Evolutionary conservation across 1,139 yeast species (phyloP), one percentile per base, ranked within the genome.

Genomic region (Scheffersomyces titani): DNA sequence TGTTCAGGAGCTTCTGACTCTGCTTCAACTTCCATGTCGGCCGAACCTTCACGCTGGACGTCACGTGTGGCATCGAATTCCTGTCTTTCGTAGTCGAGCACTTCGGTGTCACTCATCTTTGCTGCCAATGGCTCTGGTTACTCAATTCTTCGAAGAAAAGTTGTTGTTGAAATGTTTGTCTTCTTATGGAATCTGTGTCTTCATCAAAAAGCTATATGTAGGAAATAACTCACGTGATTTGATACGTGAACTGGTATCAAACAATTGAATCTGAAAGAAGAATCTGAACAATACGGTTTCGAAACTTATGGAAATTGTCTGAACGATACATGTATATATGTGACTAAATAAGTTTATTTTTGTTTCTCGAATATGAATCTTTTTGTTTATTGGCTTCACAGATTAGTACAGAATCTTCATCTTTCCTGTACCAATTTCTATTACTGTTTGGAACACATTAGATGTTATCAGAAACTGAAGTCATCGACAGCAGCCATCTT

Each of bases 81-180:
- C 19, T 58, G 40, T 54, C 59, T 46, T 18, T 64, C 67, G 57
- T 65, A 63, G 24, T 63, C 63, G 46, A 57, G 59, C 19, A 55
- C 64, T 52, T 64, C 68, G 19, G 62, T 55, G 47, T 66, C 69
- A 59, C 67, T 65, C 69, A 66, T 65, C 46, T 36, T 47, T 47
- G 19, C 21, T 24, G 40, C n/a, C 30, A 24, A 44, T 21, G 30
- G 20, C 19, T 18, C 24, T n/a, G 44, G 11, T n/a, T 40, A 19
- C 16, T 30, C 40, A 30, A 24, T 11, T 30, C 13, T 6, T 30
- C 16, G 13, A 5, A 2, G 40, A 30, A 30, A 30, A 30, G 40
- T 30, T 11, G 16, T 3, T 30, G 13, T 11, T 30, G 40, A 30
- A 30, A 2, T 30, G 40, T 30, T 9, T 30, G 40, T 9, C 40